Evolutionary conservation across 2,329 filamentous ascomycete genomes (phyloP).

Genomic region (Alternaria brassicicola): DNA sequence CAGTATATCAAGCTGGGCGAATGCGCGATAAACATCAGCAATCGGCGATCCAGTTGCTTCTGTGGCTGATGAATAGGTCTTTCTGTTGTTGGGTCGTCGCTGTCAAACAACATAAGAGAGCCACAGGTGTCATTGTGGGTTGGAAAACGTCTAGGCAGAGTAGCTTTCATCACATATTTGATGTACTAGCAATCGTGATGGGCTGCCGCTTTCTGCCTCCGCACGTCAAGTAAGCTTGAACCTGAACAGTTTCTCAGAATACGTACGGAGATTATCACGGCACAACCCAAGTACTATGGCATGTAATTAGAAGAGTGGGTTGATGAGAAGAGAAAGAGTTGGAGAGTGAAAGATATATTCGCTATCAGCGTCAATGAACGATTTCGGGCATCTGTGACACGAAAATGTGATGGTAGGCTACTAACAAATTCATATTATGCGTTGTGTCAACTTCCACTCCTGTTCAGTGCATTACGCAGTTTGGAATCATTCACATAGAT

Average conservation of each 20-base stretch:
- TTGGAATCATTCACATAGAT: neutral
- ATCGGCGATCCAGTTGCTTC: neutral
- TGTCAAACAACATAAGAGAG: neutral
- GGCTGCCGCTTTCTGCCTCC: neutral
- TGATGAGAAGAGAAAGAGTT: neutral
- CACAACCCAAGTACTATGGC: neutral
- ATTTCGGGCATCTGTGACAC: neutral
- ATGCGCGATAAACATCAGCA: neutral
- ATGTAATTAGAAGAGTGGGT: neutral
- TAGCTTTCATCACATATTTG: neutral
- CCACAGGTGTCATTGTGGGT: neutral
- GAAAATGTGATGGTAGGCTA: neutral
- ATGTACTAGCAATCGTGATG: neutral
- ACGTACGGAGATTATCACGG: neutral
- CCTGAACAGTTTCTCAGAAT: neutral
- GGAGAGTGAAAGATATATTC: neutral
- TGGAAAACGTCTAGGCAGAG: no score
- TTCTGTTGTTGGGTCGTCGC: neutral
- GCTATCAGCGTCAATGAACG: neutral
- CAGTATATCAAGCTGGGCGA: neutral
- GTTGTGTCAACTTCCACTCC: neutral
- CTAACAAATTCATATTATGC: neutral
- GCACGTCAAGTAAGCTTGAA: neutral
- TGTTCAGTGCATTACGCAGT: neutral
- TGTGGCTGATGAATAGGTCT: neutral